These are phyloP conservation scores for Talaromyces wortmannii DNA, from an alignment of 495 filamentous ascomycete species.

Conservation along the genomic window DNA sequence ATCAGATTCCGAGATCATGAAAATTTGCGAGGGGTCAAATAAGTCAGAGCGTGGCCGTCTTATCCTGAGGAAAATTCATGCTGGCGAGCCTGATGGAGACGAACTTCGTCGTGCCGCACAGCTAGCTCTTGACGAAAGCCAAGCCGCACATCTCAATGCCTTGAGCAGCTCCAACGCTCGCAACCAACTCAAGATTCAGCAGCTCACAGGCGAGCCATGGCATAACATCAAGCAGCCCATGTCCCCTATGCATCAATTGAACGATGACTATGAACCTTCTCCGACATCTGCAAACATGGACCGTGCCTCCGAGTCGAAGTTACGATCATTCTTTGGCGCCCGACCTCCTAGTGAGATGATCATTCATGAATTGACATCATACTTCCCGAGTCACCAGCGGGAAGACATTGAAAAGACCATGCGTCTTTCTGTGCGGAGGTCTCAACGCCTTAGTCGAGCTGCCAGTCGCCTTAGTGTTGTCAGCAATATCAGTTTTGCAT, in stretches of 20 bases:
- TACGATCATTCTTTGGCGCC: constrained; percentile 78
- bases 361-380: constrained; percentile 87
- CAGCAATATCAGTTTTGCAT: constrained; percentile 88
- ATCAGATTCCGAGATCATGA: constrained; percentile 76
- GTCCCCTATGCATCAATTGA: constrained; percentile 63
- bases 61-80: constrained; percentile 82
- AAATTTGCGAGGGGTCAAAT: constrained; percentile 58
- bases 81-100: constrained; percentile 73
- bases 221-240: constrained; percentile 75
- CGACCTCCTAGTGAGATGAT: constrained; percentile 95
- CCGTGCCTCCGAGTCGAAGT: constrained; percentile 47
- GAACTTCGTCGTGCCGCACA: constrained; percentile 76
- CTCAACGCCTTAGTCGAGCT: constrained; percentile 81
- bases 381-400: constrained; percentile 91
- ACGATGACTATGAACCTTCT: constrained; percentile 47
- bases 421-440: constrained; percentile 82
- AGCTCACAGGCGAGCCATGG: constrained; percentile 78
- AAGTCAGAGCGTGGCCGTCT: constrained; percentile 77
- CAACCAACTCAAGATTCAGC: constrained; percentile 70
- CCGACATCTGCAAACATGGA: constrained; percentile 30
- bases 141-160: constrained; percentile 58
- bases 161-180: constrained; percentile 57
- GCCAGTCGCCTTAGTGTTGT: constrained; percentile 88
- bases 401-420: constrained; percentile 93
- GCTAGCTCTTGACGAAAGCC: constrained; percentile 77